These are phyloP conservation scores for Penicillium nucicola DNA, from an alignment of 495 filamentous ascomycete species.

Conservation along the genomic window DNA sequence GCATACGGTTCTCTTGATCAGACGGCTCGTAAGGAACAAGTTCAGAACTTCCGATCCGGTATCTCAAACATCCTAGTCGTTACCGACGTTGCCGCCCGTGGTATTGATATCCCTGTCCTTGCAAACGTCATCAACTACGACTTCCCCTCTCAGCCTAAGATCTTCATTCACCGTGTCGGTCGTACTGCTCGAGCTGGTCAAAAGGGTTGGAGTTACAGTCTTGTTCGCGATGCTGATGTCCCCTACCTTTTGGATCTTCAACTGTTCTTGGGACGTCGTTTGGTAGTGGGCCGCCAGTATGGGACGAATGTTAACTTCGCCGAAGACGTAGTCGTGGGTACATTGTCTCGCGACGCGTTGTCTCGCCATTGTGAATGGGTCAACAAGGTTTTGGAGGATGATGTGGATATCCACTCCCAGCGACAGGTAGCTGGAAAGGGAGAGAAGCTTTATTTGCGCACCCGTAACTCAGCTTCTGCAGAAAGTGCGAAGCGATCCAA, in stretches of 20 bases:
- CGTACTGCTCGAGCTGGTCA: conserved; percentile 91
- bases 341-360: conserved; percentile 63
- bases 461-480: conserved; percentile 79
- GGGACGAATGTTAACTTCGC: conserved; percentile 63
- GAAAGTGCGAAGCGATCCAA: conserved; percentile 85
- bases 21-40: conserved; percentile 83
- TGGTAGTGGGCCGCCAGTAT: conserved; percentile 62
- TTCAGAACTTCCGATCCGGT: conserved; percentile 81
- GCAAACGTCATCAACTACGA: conserved; percentile 99
- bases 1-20: conserved; percentile 93
- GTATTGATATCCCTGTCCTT: conserved; percentile 95
- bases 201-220: conserved; percentile 90
- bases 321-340: conserved; percentile 76
- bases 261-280: conserved; percentile 78
- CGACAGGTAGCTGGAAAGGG: conserved; percentile 76
- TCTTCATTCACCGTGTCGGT: conserved; percentile 94
- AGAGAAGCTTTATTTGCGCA: conserved; percentile 87
- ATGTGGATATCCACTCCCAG: conserved; percentile 67
- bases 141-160: conserved; percentile 93
- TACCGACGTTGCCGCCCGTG: conserved; percentile 93
- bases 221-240: conserved; percentile 78
- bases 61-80: conserved; percentile 90
- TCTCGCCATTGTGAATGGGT: conserved; percentile 75
- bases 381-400: conserved; percentile 69
- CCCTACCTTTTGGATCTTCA: conserved; percentile 95